Evolutionary conservation across 495 filamentous ascomycete genomes (phyloP).

Genomic region (Penicillium ochrochloron): DNA sequence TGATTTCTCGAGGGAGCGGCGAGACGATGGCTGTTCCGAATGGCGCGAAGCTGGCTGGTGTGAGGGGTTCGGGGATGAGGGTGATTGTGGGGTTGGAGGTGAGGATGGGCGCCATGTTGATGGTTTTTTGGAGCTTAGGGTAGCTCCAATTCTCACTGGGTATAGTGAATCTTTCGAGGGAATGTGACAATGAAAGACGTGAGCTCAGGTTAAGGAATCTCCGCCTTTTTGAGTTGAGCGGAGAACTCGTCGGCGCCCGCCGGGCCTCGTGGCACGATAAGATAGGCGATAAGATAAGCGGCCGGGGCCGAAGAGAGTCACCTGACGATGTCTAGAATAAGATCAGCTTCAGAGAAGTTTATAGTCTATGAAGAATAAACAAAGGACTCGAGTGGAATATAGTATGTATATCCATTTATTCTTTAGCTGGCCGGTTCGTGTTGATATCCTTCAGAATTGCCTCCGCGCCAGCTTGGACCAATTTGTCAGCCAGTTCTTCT

Average conservation of each 20-base stretch:
- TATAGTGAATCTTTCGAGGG: neutral
- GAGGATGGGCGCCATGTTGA: conserved; percentile 39
- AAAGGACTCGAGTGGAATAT: neutral
- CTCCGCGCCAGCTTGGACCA: conserved; percentile 23
- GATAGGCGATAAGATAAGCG: conserved; percentile 15
- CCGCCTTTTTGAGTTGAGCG: neutral
- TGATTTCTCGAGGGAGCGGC: conserved; percentile 59
- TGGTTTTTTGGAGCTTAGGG: neutral
- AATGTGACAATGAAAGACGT: neutral
- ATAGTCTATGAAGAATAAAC: neutral
- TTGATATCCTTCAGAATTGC: conserved; percentile 25
- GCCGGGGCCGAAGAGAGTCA: conserved; percentile 10
- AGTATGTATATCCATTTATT: neutral
- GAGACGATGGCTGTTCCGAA: conserved; percentile 87
- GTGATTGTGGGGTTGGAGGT: conserved; percentile 36
- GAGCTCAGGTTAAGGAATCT: conserved; percentile 2
- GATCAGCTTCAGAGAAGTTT: neutral
- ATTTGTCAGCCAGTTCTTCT: conserved; percentile 19
- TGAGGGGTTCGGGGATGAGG: conserved; percentile 63
- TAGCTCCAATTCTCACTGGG: neutral
- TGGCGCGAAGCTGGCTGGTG: conserved; percentile 66
- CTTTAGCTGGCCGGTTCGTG: conserved; percentile 22
- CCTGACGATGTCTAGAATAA: neutral
- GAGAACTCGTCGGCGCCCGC: conserved; percentile 15
- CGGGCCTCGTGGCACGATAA: conserved; percentile 6